These are phyloP conservation scores for Leptographium galeiforme DNA, from an alignment of 2,329 filamentous ascomycete genomes.

Conservation along the genomic window DNA sequence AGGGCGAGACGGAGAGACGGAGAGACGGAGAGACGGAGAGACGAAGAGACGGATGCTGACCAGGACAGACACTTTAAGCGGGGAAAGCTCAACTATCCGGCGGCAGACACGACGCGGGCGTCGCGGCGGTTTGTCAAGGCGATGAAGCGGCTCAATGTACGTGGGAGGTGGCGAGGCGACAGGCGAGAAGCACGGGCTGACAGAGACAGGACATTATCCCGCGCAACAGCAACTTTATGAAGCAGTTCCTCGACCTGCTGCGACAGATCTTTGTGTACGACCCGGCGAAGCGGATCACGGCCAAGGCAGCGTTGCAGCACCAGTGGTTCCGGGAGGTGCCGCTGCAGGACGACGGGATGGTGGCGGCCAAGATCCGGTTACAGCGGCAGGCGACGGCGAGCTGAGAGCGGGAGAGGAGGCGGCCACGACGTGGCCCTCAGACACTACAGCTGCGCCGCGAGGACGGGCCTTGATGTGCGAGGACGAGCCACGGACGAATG, in stretches of 20 bases:
- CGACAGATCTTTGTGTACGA: conserved; percentile 58
- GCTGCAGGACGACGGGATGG: conserved; percentile 52
- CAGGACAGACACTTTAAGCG: conserved; percentile 50
- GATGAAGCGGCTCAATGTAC: conserved; percentile 55
- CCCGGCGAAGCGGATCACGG: conserved; percentile 50
- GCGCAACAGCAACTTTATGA: conserved; percentile 42
- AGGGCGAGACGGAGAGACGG: too few species aligned
- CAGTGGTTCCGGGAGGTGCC: conserved; percentile 55
- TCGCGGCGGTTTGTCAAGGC: conserved; percentile 55
- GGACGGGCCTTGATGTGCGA: too few species aligned
- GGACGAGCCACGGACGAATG: too few species aligned
- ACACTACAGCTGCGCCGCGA: too few species aligned
- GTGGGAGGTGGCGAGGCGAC: background rate
- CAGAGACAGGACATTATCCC: conserved; percentile 48
- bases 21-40: background rate
- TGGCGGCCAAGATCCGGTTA: conserved; percentile 49
- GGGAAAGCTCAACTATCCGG: conserved; percentile 51
- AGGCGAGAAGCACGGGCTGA: conserved; percentile 9
- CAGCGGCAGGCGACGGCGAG: conserved; percentile 21
- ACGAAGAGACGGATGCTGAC: background rate
- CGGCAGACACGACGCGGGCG: conserved; percentile 47
- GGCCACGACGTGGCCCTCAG: too few species aligned
- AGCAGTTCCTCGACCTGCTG: conserved; percentile 50
- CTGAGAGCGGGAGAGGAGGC: background rate
- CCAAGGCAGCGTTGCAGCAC: conserved; percentile 51